Evolutionary conservation across 257 asterid species (phyloP), one percentile per base, ranked within the genome.

Genomic region (Nicotiana sylvestris): DNA sequence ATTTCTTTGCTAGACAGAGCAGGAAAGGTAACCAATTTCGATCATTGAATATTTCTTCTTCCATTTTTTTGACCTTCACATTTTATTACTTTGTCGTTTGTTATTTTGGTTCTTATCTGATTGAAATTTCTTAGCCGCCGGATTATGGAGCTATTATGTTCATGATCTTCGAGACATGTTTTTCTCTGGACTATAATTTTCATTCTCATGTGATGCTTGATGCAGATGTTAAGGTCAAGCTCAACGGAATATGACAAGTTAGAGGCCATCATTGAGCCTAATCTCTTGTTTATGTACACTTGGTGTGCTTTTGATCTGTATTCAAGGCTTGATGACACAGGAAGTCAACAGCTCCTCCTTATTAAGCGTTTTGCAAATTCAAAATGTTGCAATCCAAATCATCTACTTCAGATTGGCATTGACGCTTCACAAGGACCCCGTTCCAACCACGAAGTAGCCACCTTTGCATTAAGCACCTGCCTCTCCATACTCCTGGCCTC

Each of bases 371-470:
- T 86, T 15, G 94, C 97, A 12, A 84, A 83, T 85, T 92, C 93
- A 77, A 96, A 91, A 84, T 87, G 85, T 46, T 92, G 95, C 88
- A 89, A 89, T 82, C 90, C 97, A 0, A 86, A 84, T 39, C 91
- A 93, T 85, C 87, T 96, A 66, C 97, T 96, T 72, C 96, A 94
- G 82, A 91, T 96, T 27, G 98, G 97, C 78, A 85, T 92, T 3
- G 97, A 92, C 80, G 96, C 98, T 81, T 89, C 97, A 21, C 97
- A 91, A 82, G 98, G 98, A 33, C 86, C 94, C 70, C 89, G 91
- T 51, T 86, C 92, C 82, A 94, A 94, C 85, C 94, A 90, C 39
- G 97, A 94, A 87, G 95, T 93, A n/a, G 91, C 94, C 53, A 82
- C 84, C 9, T 93, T 90, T 74, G 94, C 98, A 62, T 81, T 96